phyloP scores from a whole-genome alignment of 805 yeast species.

The Starmerella bombi region DNA sequence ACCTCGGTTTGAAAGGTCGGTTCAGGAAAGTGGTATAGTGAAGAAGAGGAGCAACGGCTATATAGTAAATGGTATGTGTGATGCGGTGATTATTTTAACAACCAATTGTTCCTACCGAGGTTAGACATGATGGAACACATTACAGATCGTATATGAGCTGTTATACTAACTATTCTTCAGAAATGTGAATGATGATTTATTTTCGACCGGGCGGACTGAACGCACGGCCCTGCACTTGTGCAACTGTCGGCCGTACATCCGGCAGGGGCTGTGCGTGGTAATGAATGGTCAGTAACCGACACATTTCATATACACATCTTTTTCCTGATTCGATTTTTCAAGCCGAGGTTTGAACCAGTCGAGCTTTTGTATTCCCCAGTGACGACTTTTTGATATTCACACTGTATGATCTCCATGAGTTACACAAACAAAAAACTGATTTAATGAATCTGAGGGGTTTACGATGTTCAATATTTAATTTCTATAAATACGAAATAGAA shows the following conservation, averaged over 20 bases:
- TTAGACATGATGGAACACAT: constrained; percentile 16
- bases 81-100: constrained; percentile 23
- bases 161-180: constrained; percentile 17
- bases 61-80: constrained; percentile 17
- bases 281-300: constrained; percentile 24
- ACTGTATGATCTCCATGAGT: constrained; percentile 27
- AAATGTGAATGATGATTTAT: constrained; percentile 26
- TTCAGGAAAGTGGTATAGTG: not conserved
- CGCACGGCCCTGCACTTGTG: constrained; percentile 13
- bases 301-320: constrained; percentile 2
- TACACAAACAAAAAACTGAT: constrained; percentile 26
- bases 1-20: not conserved
- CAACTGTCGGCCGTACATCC: constrained; percentile 24
- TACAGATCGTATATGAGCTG: constrained; percentile 23
- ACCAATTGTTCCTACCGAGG: constrained; percentile 31
- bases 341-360: not conserved
- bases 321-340: constrained; percentile 9
- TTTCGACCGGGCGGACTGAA: constrained; percentile 32
- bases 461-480: not conserved
- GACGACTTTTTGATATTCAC: constrained; percentile 28
- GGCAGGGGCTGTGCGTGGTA: constrained; percentile 15
- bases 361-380: constrained; percentile 14
- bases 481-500: too few relatives aligned
- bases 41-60: not conserved
- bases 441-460: constrained; percentile 28